Conservation (phyloP, 352 stramenopile species). For the Pythium folliculosum region DNA sequence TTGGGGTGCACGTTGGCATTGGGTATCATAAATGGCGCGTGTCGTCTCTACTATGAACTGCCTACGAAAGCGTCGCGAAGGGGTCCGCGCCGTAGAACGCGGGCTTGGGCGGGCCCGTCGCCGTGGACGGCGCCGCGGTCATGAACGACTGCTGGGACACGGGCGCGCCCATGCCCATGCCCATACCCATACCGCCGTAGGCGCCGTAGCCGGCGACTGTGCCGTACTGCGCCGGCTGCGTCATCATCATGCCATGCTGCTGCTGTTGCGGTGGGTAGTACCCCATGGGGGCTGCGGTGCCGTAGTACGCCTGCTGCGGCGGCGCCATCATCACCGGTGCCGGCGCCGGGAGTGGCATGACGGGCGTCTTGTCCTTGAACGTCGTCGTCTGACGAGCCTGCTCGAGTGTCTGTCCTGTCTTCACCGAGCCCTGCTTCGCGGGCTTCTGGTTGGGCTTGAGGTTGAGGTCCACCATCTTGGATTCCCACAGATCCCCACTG, state of each 20-base stretch:
- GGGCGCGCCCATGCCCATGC: slow-evolving; percentile 11
- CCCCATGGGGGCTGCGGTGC: slow-evolving; percentile 9
- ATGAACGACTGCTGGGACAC: slow-evolving; percentile 30
- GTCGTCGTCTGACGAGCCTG: slow-evolving; percentile 55
- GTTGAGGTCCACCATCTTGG: slow-evolving; percentile 77
- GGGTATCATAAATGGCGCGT: no score
- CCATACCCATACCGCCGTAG: slow-evolving; percentile 22
- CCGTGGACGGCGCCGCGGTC: slow-evolving; percentile 17
- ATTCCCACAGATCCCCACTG: slow-evolving; percentile 68
- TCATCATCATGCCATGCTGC: slow-evolving; percentile 27
- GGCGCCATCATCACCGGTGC: slow-evolving; percentile 22
- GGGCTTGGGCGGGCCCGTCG: slow-evolving; percentile 5
- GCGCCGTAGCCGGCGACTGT: slow-evolving; percentile 23
- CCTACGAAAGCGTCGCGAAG: slow-evolving; percentile 31
- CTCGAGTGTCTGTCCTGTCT: slow-evolving; percentile 70
- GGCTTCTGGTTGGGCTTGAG: slow-evolving; percentile 54
- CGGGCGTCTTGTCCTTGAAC: slow-evolving; percentile 58
- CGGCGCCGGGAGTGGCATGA: slow-evolving; percentile 43
- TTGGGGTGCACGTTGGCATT: neutral
- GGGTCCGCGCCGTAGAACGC: slow-evolving; percentile 28
- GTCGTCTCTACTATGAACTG: neutral
- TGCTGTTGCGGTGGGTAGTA: slow-evolving; percentile 26
- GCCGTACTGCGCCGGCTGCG: slow-evolving; percentile 21
- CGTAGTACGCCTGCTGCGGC: slow-evolving; percentile 21
- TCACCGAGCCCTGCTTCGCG: slow-evolving; percentile 34